Conservation (phyloP, 2,329 filamentous ascomycete genomes). For the Emmonsiellopsis sp. region DNA sequence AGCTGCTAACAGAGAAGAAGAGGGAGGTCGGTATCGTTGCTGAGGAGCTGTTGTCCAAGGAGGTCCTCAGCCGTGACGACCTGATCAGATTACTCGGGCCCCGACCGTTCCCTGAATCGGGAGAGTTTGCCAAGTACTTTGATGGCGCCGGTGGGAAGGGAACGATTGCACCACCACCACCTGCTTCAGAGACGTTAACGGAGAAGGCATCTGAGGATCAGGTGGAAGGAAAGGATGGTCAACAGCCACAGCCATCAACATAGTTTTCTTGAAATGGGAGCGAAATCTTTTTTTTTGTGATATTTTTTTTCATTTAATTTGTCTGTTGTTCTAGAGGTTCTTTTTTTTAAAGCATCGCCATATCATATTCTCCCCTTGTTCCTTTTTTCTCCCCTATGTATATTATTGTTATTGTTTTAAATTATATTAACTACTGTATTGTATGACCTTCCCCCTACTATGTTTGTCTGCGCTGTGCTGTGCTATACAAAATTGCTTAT, state of each 20-base stretch:
- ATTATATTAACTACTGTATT: too few species aligned
- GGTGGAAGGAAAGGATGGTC: not conserved
- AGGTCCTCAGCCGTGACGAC: constrained; percentile 84
- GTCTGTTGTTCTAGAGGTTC: not conserved
- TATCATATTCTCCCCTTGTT: constrained; percentile 8
- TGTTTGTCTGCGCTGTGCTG: too few species aligned
- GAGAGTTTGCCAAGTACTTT: constrained; percentile 95
- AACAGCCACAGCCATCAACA: not conserved
- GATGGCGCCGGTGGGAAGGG: constrained; percentile 38
- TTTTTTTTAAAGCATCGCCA: constrained; percentile 3
- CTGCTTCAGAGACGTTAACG: constrained; percentile 4
- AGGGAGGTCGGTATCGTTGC: constrained; percentile 79
- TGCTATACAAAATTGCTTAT: too few species aligned
- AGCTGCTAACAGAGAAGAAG: constrained; percentile 77
- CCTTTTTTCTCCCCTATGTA: constrained; percentile 10
- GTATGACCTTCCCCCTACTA: too few species aligned
- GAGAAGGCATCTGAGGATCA: not conserved
- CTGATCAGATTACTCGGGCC: constrained; percentile 80
- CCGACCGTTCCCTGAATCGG: constrained; percentile 71
- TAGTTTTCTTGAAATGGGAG: not conserved
- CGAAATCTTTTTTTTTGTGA: not conserved
- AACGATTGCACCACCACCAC: constrained; percentile 16
- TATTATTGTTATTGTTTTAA: not conserved
- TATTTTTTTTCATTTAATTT: not conserved
- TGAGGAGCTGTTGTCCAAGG: constrained; percentile 85